phyloP scores from a whole-genome alignment of 1,139 yeast species.

The Saccharomycopsis hybrid region DNA sequence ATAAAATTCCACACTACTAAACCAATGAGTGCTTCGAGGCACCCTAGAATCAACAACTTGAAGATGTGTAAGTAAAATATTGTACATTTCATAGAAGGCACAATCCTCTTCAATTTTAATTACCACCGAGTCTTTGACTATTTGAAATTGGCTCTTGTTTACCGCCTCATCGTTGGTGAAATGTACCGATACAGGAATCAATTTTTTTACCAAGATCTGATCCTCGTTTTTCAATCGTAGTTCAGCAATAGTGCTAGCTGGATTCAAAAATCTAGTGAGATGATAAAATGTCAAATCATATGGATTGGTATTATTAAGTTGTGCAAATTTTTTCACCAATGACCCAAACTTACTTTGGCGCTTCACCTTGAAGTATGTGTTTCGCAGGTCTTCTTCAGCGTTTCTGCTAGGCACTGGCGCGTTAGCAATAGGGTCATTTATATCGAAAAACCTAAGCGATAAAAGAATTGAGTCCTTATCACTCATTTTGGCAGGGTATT shows the following conservation, averaged over 20 bases:
- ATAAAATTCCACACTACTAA: background rate
- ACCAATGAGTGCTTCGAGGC: background rate
- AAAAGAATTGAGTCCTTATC: slow-evolving; percentile 12
- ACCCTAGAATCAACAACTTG: slow-evolving; percentile 1
- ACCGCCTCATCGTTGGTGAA: slow-evolving; percentile 3
- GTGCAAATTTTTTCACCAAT: slow-evolving; percentile 15
- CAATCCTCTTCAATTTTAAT: slow-evolving; percentile 19
- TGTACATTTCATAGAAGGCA: background rate
- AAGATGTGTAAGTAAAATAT: slow-evolving; percentile 8
- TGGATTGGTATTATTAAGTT: slow-evolving; percentile 4
- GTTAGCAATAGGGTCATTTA: slow-evolving; percentile 8
- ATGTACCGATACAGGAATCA: slow-evolving; percentile 13
- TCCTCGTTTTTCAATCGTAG: slow-evolving; percentile 13
- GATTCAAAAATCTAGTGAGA: slow-evolving; percentile 10
- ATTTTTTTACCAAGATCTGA: slow-evolving; percentile 12
- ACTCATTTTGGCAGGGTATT: background rate
- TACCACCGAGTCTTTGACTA: slow-evolving; percentile 1
- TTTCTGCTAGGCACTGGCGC: slow-evolving; percentile 1
- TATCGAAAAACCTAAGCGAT: slow-evolving; percentile 14
- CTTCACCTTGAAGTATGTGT: slow-evolving; percentile 15
- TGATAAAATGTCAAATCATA: slow-evolving; percentile 18
- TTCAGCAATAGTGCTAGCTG: slow-evolving; percentile 10
- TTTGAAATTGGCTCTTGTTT: slow-evolving; percentile 5
- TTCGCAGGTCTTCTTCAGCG: slow-evolving; percentile 5
- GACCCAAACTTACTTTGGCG: slow-evolving; percentile 15